Evolutionary conservation across 805 yeast genomes (phyloP).

Genomic region (Wickerhamiella azyma): DNA sequence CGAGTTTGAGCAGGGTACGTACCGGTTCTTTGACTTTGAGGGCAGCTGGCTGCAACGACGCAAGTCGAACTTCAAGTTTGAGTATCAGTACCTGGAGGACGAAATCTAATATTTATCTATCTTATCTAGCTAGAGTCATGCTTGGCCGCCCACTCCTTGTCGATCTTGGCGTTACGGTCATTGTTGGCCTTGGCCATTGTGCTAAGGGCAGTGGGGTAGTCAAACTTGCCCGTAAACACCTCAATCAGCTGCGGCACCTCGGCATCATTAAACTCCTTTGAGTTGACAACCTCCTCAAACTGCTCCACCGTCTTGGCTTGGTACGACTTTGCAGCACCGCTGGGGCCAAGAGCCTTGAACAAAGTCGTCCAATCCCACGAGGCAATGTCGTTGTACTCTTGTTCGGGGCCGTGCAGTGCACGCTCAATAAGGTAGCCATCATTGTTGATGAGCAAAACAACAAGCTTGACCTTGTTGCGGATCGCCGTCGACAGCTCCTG

Average conservation of each 20-base stretch:
- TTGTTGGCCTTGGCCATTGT: conserved; percentile 21
- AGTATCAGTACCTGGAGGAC: conserved; percentile 32
- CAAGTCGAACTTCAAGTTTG: conserved; percentile 43
- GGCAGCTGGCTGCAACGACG: conserved; percentile 51
- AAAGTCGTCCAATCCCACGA: conserved; percentile 76
- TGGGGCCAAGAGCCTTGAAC: conserved; percentile 39
- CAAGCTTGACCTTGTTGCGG: conserved; percentile 47
- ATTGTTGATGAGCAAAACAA: conserved; percentile 66
- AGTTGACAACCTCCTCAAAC: conserved; percentile 27
- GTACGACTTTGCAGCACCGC: conserved; percentile 23
- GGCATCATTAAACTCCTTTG: conserved; percentile 26
- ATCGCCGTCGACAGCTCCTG: conserved; percentile 65
- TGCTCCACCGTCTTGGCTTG: conserved; percentile 31
- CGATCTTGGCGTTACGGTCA: conserved; percentile 13
- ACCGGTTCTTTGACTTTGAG: conserved; percentile 80
- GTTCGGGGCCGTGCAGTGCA: conserved; percentile 62
- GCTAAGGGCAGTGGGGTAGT: conserved; percentile 49
- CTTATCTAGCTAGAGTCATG: neutral
- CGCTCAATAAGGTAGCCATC: conserved; percentile 86
- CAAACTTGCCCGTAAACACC: conserved; percentile 43
- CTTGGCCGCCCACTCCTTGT: neutral
- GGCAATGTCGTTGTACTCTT: conserved; percentile 70
- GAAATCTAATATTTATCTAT: conserved; percentile 22
- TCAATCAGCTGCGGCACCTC: conserved; percentile 41
- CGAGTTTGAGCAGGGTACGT: conserved; percentile 36